Base-by-base conservation (phyloP, 176 grass and related monocot species). In the Juncus inflexus region DNA sequence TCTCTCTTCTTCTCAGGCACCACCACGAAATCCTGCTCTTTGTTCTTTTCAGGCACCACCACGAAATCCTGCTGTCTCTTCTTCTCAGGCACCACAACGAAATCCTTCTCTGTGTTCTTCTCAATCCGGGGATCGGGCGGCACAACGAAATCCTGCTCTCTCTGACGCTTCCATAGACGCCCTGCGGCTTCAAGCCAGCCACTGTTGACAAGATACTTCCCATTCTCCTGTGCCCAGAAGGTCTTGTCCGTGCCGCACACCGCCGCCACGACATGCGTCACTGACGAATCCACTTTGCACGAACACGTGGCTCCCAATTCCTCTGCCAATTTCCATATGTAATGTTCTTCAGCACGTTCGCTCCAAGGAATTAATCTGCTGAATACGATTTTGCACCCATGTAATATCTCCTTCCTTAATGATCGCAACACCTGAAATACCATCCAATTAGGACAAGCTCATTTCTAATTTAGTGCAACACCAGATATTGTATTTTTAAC, bases 351-450 rank as follows among this genome's bases (percentile, higher is more conserved):
- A 14, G 67, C 55, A 0, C 35, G 63, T 12, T 62, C 12, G 2
- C 70, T 71, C 15, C 39, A 74, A 43, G 80, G 87, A 56, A 89
- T 91, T 49, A 97, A 65, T 67, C 85, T 66, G 63, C 82, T 91
- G 77, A 97, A 97, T 56, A 91, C 79, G 40, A 91, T 57, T 28
- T 91, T 91, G 74, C 87, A 96, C n/a, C 84, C 82, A 51, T 86
- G 54, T 49, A 96, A 72, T 64, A 89, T 72, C 52, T 89, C 82
- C 42, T 74, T 70, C 2, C 82, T 75, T 11, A 96, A 60, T 3
- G 3, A 56, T 77, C 79, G 88, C 50, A 96, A 62, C 42, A 96
- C 74, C 92, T 96, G 58, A 3, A 45, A 45, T 45, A 45, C 3
- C n/a, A n/a, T n/a, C n/a, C n/a, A n/a, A n/a, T 45, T 7, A 45